Percentiles rank a stretch among this genome's conserved stretches.
Conservation (phyloP, 495 filamentous ascomycete genomes). For the Xylaria intraflava region DNA sequence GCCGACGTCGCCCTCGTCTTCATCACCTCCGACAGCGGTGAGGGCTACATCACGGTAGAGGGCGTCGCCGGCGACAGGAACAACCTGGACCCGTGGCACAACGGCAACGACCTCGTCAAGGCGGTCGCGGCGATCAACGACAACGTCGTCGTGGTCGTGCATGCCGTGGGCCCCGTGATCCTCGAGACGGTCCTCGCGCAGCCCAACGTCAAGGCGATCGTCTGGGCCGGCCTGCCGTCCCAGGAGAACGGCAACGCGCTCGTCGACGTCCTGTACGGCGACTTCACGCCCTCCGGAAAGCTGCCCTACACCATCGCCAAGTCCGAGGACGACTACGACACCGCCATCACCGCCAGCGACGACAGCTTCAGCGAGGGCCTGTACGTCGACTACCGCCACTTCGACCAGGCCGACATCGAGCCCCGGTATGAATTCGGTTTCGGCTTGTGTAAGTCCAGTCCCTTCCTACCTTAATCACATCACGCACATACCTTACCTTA, state of each 20-base stretch:
- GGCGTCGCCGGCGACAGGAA: conserved; percentile 52
- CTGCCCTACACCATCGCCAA: conserved; percentile 91
- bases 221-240: conserved; percentile 85
- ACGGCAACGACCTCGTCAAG: conserved; percentile 65
- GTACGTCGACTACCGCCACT: conserved; percentile 80
- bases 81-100: conserved; percentile 66
- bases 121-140: conserved; percentile 56
- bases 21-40: conserved; percentile 59
- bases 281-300: conserved; percentile 72
- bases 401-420: conserved; percentile 57
- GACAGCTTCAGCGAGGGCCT: conserved; percentile 69
- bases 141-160: conserved; percentile 81
- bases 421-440: conserved; percentile 60
- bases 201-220: conserved; percentile 68
- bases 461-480: background rate
- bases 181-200: conserved; percentile 76
- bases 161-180: conserved; percentile 82
- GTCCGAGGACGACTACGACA: conserved; percentile 70
- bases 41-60: conserved; percentile 62
- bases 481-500: no score
- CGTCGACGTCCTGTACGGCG: conserved; percentile 80
- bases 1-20: conserved; percentile 59
- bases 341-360: conserved; percentile 47
- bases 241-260: conserved; percentile 88
- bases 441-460: conserved; percentile 51